Base-by-base conservation (phyloP, 371 early-diverging fungal genomes). In the Coemansia sp. region DNA sequence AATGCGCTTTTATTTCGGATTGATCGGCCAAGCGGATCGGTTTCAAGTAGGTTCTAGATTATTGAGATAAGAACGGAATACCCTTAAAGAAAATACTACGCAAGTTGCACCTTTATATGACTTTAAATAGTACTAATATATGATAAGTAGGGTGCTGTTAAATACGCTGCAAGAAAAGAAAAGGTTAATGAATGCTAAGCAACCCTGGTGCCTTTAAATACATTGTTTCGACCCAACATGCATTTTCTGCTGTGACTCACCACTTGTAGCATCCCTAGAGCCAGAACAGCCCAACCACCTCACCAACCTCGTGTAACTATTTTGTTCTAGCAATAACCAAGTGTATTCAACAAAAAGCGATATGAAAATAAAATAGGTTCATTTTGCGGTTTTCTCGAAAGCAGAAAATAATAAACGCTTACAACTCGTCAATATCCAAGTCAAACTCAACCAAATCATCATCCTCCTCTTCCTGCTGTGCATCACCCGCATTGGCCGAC, bases 381-480 rank as follows among this genome's bases (percentile, higher is more conserved):
- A 19, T 49, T 49, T 49, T 19, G n/a, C 9, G 19, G 21, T 23
- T 12, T n/a, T 23, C 11, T 21, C 12, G 12, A 21, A 15, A 52
- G 53, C 3, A 15, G 9, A 54, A 26, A 21, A 2, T 40, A 51
- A 9, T 58, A 29, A 29, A 29, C 29, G 8, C 29, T 41, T 58
- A 58, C 29, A 58, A 9, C 21, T 28, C 41, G 17, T 57, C 58
- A 15, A 57, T 57, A n/a, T 57, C 58, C 39, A 39, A 58, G 73
- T 94, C 94, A 80, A 94, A 91, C 78, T 94, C 93, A 82, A 94
- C 94, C 79, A 95, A 89, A 76, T 92, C 90, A 73, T 90, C 88
- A 67, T 90, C 94, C 55, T 90, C 90, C 53, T 87, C 89, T 9
- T 32, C 32, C 9, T 32, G 32, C 32, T 32, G 32, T 65, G 87